A percentile compares a stretch with the other conserved stretches of the same genome.
Evolutionary conservation across 2,329 filamentous ascomycete genomes (phyloP).

Genomic region (Colletotrichum chrysophilum): DNA sequence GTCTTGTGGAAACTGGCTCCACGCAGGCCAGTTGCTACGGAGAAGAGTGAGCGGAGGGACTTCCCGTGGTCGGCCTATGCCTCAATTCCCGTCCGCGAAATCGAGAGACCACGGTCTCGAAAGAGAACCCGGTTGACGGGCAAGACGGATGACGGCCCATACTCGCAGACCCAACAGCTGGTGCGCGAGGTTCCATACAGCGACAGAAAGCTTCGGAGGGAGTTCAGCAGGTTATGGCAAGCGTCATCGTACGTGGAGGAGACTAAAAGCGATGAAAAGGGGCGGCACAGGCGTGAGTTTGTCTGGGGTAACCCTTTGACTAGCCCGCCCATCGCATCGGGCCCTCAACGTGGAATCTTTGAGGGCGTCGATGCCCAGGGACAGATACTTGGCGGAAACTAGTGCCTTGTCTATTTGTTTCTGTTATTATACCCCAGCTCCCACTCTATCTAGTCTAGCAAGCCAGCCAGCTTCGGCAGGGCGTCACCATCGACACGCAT

Average conservation of each 20-base stretch:
- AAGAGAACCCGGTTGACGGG: slow-evolving; percentile 40
- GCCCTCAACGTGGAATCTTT: slow-evolving; percentile 51
- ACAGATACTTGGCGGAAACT: not conserved
- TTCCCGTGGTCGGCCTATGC: slow-evolving; percentile 53
- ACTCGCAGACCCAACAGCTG: slow-evolving; percentile 32
- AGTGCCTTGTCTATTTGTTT: not conserved
- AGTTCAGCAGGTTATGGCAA: slow-evolving; percentile 53
- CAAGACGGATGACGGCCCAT: slow-evolving; percentile 39
- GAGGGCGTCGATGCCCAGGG: slow-evolving; percentile 44
- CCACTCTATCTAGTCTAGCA: slow-evolving; percentile 32
- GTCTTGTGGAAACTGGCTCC: slow-evolving; percentile 42
- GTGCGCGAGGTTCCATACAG: slow-evolving; percentile 29
- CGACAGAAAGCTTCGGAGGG: slow-evolving; percentile 48
- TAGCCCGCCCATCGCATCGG: slow-evolving; percentile 32
- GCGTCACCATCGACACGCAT: slow-evolving; percentile 76
- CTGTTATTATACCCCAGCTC: slow-evolving; percentile 18
- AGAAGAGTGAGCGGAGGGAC: not conserved
- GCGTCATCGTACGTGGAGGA: slow-evolving; percentile 47
- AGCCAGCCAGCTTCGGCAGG: slow-evolving; percentile 62
- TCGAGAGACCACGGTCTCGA: slow-evolving; percentile 43
- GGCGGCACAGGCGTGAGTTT: slow-evolving; percentile 37
- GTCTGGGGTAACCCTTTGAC: slow-evolving; percentile 49
- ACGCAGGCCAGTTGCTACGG: slow-evolving; percentile 35
- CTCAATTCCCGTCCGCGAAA: slow-evolving; percentile 37
- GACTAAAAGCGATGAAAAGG: slow-evolving; percentile 21